Conservation (phyloP, 305 asterid genomes). For the Rubia peregrina region DNA sequence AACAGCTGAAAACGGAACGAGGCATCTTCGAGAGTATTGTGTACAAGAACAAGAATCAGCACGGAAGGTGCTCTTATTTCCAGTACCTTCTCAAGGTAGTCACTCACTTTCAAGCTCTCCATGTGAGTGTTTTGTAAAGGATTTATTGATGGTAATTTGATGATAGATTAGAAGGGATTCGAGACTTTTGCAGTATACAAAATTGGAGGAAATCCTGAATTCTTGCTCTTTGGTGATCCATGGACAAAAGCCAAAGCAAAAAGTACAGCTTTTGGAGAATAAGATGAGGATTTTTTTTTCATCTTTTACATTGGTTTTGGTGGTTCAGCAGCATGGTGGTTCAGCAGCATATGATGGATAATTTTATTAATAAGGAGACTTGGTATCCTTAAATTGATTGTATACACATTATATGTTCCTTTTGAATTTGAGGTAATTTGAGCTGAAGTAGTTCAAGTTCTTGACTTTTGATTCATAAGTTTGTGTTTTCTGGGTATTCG, state of each 20-base stretch:
- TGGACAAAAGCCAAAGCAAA: constrained; percentile 81
- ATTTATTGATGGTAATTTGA: too few species aligned
- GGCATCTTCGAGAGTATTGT: constrained; percentile 73
- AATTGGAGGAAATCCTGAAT: constrained; percentile 60
- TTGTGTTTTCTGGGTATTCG: constrained; percentile 29
- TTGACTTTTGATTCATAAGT: not conserved
- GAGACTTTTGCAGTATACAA: constrained; percentile 61
- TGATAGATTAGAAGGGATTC: constrained; percentile 59
- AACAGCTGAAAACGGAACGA: constrained; percentile 60
- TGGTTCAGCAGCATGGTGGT: not conserved
- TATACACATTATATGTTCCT: not conserved
- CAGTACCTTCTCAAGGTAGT: constrained; percentile 75
- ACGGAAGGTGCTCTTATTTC: constrained; percentile 66
- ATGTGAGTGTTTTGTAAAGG: too few species aligned
- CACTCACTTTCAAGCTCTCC: too few species aligned
- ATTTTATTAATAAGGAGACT: not conserved
- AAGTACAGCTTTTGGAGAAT: constrained; percentile 61
- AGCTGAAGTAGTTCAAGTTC: not conserved
- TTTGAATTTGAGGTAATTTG: not conserved
- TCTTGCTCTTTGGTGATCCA: constrained; percentile 56
- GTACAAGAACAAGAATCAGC: constrained; percentile 92
- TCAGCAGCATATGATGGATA: not conserved
- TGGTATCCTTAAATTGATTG: not conserved
- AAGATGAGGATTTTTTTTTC: not conserved
- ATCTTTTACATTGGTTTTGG: too few species aligned